Percentiles rank a stretch among this genome's conserved stretches.
phyloP scores from a whole-genome alignment of 2,329 filamentous ascomycete species.

The Colletotrichum liaoningense region DNA sequence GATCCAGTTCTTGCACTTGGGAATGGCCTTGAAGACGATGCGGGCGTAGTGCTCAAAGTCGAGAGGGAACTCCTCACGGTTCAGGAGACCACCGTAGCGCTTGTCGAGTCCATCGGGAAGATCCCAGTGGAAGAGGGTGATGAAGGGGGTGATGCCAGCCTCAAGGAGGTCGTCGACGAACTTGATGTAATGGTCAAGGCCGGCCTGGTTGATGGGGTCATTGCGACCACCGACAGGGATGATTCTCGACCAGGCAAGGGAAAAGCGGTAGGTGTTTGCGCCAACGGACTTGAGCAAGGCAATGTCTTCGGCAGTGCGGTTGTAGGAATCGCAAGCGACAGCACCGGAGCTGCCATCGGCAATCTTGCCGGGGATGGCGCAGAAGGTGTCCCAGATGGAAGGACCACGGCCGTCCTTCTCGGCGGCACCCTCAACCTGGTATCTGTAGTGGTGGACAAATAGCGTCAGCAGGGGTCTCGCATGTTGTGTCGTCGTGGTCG shows the following conservation, averaged over 20 bases:
- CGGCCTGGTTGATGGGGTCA: constrained; percentile 83
- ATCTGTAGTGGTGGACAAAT: constrained; percentile 61
- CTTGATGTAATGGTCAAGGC: constrained; percentile 81
- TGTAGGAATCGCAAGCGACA: constrained; percentile 88
- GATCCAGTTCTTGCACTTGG: constrained; percentile 88
- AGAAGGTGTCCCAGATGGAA: constrained; percentile 94
- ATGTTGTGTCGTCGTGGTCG: constrained; percentile 14
- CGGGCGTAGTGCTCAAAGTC: constrained; percentile 86
- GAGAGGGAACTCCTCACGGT: constrained; percentile 83
- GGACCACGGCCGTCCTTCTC: constrained; percentile 82
- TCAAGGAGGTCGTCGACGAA: constrained; percentile 83
- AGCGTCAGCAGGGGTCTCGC: constrained; percentile 25
- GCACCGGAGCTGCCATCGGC: constrained; percentile 80
- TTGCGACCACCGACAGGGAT: constrained; percentile 87
- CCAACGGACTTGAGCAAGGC: constrained; percentile 79
- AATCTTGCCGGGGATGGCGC: constrained; percentile 83
- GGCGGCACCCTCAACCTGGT: constrained; percentile 86
- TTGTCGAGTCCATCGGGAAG: constrained; percentile 81
- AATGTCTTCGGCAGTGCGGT: constrained; percentile 82
- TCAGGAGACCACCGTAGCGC: constrained; percentile 84
- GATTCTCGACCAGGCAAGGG: constrained; percentile 85
- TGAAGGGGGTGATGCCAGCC: constrained; percentile 81
- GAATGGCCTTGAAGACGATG: constrained; percentile 78
- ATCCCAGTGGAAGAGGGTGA: constrained; percentile 92
- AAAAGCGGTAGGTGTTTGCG: constrained; percentile 84